Evolutionary conservation across 805 yeast genomes (phyloP), one percentile per base, ranked within the genome.

Genomic region (Torulaspora quercuum): DNA sequence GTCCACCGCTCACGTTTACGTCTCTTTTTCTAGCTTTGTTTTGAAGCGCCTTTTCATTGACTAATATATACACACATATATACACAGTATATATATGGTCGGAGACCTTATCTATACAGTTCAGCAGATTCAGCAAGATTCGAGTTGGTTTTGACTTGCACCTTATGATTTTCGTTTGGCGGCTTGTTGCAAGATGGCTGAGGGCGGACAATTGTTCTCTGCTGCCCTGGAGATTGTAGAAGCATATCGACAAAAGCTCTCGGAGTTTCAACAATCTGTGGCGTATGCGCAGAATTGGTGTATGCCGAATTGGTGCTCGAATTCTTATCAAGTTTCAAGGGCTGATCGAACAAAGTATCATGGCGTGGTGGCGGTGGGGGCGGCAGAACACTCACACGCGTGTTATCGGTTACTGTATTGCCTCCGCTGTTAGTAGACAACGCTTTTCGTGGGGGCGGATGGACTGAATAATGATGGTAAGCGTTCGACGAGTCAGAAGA

Each of bases 171-270:
- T n/a, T n/a, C n/a, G n/a, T n/a, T n/a, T n/a, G n/a, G n/a, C n/a
- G n/a, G n/a, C n/a, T n/a, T n/a, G n/a, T n/a, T n/a, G n/a, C n/a
- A n/a, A n/a, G 39, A 18, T 6, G 30, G 23, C 9, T 29, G 18
- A 10, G 18, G 14, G 12, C 19, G 17, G 10, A 14, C 29, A 22
- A 18, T 12, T 8, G 21, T 19, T 8, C 24, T 25, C 9, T 33
- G 39, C 15, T 36, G 37, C 25, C 30, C 34, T 22, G 31, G 32
- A 11, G 41, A 34, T 18, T 41, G 45, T 21, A 50, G 31, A n/a
- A 53, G 22, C 43, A 53, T 45, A 28, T 52, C 55, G 6, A 48
- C 52, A 35, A 55, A 44, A 7, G 56, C 47, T 21, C 56, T 48
- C 21, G 58, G 53, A 12, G 58, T 52, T 18, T 44, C 56, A 11